Percentiles rank a stretch among this genome's conserved stretches.
These are phyloP conservation scores for Mycena galopus DNA, from an alignment of 768 basidiomycete genomes.

Conservation along the genomic window DNA sequence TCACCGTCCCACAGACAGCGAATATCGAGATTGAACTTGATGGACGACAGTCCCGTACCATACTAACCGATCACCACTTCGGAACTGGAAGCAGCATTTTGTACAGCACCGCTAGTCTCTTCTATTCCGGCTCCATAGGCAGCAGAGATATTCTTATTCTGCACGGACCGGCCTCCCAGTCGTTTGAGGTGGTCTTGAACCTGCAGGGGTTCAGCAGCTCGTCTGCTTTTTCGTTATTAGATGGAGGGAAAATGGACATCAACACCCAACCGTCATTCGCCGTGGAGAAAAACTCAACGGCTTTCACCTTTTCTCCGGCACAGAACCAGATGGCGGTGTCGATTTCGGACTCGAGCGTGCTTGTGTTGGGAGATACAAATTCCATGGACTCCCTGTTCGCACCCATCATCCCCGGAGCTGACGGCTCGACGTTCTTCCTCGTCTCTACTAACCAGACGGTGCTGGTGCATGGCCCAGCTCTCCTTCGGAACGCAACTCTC, in stretches of 20 bases:
- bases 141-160: constrained; percentile 20
- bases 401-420: constrained; percentile 23
- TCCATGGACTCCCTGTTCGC: constrained; percentile 20
- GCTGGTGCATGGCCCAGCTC: constrained; percentile 22
- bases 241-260: constrained; percentile 19
- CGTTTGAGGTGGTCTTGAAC: constrained; percentile 24
- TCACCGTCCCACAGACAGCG: constrained; percentile 27
- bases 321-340: constrained; percentile 21
- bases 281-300: background rate
- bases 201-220: constrained; percentile 8
- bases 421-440: constrained; percentile 24
- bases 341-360: constrained; percentile 23
- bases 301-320: constrained; percentile 23
- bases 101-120: constrained; percentile 30
- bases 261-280: constrained; percentile 13
- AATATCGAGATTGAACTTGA: constrained; percentile 9
- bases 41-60: constrained; percentile 23
- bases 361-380: constrained; percentile 18
- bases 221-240: constrained; percentile 12
- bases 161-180: constrained; percentile 27
- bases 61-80: constrained; percentile 23
- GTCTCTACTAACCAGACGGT: constrained; percentile 23
- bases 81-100: constrained; percentile 19
- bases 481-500: constrained; percentile 25
- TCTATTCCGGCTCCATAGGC: constrained; percentile 29